Percentiles rank a stretch among this genome's conserved stretches.
phyloP scores from a whole-genome alignment of 2,329 filamentous ascomycete genomes.

The Diaporthe vexans region DNA sequence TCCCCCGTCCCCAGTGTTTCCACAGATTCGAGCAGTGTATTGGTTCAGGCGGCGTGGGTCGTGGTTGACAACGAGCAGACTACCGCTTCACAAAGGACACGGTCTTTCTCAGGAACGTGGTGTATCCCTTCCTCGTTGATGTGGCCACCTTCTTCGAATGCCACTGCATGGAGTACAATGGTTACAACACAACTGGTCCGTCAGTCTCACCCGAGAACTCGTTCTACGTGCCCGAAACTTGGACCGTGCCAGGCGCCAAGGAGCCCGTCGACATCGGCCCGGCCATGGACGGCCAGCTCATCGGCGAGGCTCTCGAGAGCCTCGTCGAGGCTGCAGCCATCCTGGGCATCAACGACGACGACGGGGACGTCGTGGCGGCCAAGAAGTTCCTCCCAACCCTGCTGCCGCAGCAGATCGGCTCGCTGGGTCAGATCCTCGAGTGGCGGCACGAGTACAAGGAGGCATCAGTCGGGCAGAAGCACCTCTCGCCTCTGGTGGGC shows the following conservation, averaged over 20 bases:
- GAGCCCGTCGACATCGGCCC: slow-evolving; percentile 35
- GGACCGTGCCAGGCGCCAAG: slow-evolving; percentile 24
- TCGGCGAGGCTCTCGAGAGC: slow-evolving; percentile 35
- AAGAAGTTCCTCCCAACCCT: slow-evolving; percentile 38
- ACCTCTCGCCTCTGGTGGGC: slow-evolving; percentile 45
- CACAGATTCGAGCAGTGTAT: no score
- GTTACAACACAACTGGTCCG: slow-evolving; percentile 35
- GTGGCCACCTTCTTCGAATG: slow-evolving; percentile 31
- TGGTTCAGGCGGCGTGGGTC: no score
- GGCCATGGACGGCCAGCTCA: slow-evolving; percentile 38
- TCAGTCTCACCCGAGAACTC: slow-evolving; percentile 40
- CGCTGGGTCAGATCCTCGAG: slow-evolving; percentile 45
- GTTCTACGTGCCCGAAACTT: slow-evolving; percentile 36
- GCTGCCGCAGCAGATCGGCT: slow-evolving; percentile 41
- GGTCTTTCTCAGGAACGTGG: slow-evolving; percentile 25
- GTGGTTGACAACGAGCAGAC: not conserved
- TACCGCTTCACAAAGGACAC: slow-evolving; percentile 35
- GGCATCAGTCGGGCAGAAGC: slow-evolving; percentile 42
- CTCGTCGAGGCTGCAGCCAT: slow-evolving; percentile 41
- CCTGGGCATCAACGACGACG: slow-evolving; percentile 35
- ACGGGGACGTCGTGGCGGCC: slow-evolving; percentile 33
- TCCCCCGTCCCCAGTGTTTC: no score
- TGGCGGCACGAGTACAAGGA: slow-evolving; percentile 45
- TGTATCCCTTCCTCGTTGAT: slow-evolving; percentile 34
- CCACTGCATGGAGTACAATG: slow-evolving; percentile 22